Base-by-base conservation (phyloP, 371 early-diverging fungal species). In the Cokeromyces recurvatus region DNA sequence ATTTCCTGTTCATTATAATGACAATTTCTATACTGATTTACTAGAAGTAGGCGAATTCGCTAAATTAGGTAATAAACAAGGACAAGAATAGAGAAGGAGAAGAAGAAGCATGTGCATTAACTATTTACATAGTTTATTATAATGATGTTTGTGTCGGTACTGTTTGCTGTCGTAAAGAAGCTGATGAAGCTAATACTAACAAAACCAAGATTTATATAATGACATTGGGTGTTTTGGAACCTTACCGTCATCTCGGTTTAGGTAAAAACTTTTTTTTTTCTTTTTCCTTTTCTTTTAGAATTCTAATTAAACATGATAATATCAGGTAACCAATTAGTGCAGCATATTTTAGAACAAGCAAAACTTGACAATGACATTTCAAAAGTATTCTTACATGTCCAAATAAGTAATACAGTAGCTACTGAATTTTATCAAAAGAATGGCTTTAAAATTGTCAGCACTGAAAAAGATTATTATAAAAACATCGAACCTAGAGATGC, bases 171-270 rank as follows among this genome's bases (percentile, higher is more conserved):
- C 82, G 90, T 51, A 72, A 68, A 56, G 84, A 91, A 66, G 49
- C 56, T 22, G 71, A 58, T 7, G 59, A 69, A 22, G 54, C 54
- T 22, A 45, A 58, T 38, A 37, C 51, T 24, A 50, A 46, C 1
- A 37, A 34, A 31, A 40, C 22, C 50, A 64, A 74, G 35, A 66
- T 92, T 17, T 97, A 96, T 58, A 89, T 97, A 54, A 94, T 95
- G 89, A 97, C 98, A 0, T 70, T 97, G 38, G 95, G 98, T 27
- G 94, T 97, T 25, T 71, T 95, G 38, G 84, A 89, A 9, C 85
- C 90, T 7, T 94, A 89, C 62, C 78, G 98, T 32, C 65, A 84
- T 8, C 74, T 86, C 29, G 90, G 91, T 7, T 68, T 96, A 36
- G 96, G 92, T 88, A 69, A 52, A 21, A 29, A 25, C 4, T 25